Percentiles rank a stretch among this genome's conserved stretches.
These are phyloP conservation scores for Schizophyllum amplum DNA, from an alignment of 1,284 basidiomycete genomes.

Conservation along the genomic window DNA sequence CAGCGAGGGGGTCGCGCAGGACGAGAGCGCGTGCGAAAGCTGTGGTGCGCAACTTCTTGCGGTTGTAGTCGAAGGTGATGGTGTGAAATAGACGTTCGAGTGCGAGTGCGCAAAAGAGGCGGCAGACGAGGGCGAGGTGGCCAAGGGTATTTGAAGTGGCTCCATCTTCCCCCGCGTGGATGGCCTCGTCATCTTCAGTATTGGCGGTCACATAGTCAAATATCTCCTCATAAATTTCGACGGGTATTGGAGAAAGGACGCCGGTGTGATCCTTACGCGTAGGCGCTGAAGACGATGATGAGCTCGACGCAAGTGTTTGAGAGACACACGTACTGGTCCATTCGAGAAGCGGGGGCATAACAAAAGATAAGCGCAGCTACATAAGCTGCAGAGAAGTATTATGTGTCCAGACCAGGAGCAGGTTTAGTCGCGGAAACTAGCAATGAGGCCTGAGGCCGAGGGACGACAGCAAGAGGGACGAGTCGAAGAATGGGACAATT, in stretches of 20 bases:
- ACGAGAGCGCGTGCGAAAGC: not conserved
- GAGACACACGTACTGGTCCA: not conserved
- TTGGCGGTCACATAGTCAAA: not conserved
- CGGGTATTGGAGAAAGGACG: not conserved
- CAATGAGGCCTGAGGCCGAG: too few relatives aligned
- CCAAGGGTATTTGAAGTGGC: not conserved
- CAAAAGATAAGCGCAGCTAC: too few relatives aligned
- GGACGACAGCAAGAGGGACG: too few relatives aligned
- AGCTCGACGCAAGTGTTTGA: not conserved
- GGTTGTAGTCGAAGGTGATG: not conserved
- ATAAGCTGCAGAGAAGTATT: too few relatives aligned
- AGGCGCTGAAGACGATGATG: not conserved
- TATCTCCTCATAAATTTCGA: not conserved
- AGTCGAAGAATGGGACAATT: too few relatives aligned
- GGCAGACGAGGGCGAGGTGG: not conserved
- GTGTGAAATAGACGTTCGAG: not conserved
- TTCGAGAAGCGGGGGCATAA: too few relatives aligned
- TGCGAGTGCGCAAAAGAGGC: not conserved
- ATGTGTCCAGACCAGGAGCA: too few relatives aligned
- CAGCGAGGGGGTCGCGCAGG: not conserved
- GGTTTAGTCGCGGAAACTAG: too few relatives aligned
- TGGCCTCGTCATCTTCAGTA: not conserved
- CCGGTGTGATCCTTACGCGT: not conserved
- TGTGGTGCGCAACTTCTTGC: not conserved
- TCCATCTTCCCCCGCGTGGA: not conserved